phyloP scores from a whole-genome alignment of 805 yeast species.

The Lipomyces chichibuensis region DNA sequence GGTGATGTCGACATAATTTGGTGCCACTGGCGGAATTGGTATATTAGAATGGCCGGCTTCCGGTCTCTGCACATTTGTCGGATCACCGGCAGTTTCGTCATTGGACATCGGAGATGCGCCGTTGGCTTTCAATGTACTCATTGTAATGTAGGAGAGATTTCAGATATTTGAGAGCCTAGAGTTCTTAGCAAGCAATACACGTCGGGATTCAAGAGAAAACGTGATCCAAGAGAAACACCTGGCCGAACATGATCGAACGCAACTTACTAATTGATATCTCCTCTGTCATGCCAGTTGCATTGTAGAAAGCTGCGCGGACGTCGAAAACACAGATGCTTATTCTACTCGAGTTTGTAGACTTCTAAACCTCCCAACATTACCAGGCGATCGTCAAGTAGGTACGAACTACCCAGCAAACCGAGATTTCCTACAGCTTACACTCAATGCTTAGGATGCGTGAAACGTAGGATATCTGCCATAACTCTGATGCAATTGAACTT shows the following conservation, averaged over 20 bases:
- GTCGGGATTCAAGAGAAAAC: neutral
- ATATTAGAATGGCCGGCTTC: neutral
- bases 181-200: neutral
- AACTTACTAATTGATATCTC: neutral
- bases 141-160: neutral
- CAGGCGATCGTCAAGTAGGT: too few relatives aligned
- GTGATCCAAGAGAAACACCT: neutral
- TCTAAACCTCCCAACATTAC: too few relatives aligned
- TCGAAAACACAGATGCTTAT: too few relatives aligned
- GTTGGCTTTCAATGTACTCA: neutral
- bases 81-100: neutral
- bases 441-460: too few relatives aligned
- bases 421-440: neutral
- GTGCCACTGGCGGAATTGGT: slow-evolving; percentile 17
- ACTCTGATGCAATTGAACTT: too few relatives aligned
- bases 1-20: slow-evolving; percentile 30
- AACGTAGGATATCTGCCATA: too few relatives aligned
- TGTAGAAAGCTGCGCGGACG: too few relatives aligned
- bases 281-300: neutral
- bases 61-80: neutral
- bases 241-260: neutral
- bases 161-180: neutral
- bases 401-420: neutral
- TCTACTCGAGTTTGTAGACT: too few relatives aligned
- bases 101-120: neutral